A percentile compares a stretch with the other conserved stretches of the same genome.
These are phyloP conservation scores for Fusarium albosuccineum DNA, from an alignment of 2,329 filamentous ascomycete genomes.

Conservation along the genomic window DNA sequence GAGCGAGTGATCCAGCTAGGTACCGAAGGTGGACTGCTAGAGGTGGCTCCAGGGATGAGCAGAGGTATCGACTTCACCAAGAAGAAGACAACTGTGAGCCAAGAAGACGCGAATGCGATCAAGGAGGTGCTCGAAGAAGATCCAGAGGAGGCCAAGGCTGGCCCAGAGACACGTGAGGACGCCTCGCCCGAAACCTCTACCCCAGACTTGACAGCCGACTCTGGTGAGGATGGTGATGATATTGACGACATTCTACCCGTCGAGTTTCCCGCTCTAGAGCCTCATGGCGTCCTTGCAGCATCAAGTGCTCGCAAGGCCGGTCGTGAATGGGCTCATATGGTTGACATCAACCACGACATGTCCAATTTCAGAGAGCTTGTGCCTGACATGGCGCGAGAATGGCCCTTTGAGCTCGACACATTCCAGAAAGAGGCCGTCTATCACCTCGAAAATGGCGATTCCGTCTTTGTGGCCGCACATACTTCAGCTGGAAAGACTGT, in stretches of 20 bases:
- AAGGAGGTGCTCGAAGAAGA: conserved; percentile 71
- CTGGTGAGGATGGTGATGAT: conserved; percentile 67
- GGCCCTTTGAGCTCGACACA: conserved; percentile 96
- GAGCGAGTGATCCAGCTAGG: conserved; percentile 89
- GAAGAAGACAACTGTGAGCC: conserved; percentile 67
- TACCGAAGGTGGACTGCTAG: conserved; percentile 80
- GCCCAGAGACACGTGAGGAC: conserved; percentile 49
- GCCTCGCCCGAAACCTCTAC: conserved; percentile 35
- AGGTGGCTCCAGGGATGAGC: conserved; percentile 83
- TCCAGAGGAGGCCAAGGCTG: conserved; percentile 55
- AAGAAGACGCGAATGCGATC: conserved; percentile 76
- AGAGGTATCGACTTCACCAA: conserved; percentile 81
- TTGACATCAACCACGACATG: conserved; percentile 93
- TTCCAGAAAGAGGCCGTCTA: conserved; percentile 99
- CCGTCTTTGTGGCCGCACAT: conserved; percentile 97
- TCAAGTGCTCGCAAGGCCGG: conserved; percentile 80
- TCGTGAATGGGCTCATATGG: conserved; percentile 97
- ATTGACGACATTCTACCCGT: conserved; percentile 91
- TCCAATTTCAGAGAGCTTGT: conserved; percentile 95
- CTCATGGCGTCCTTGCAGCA: conserved; percentile 80
- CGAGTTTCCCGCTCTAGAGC: conserved; percentile 92
- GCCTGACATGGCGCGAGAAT: conserved; percentile 94
- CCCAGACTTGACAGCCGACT: conserved; percentile 50
- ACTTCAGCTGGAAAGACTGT: conserved; percentile 99
- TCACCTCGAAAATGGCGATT: conserved; percentile 95